phyloP scores from a whole-genome alignment of 129 eudicot species.

The Cynara cardunculus region DNA sequence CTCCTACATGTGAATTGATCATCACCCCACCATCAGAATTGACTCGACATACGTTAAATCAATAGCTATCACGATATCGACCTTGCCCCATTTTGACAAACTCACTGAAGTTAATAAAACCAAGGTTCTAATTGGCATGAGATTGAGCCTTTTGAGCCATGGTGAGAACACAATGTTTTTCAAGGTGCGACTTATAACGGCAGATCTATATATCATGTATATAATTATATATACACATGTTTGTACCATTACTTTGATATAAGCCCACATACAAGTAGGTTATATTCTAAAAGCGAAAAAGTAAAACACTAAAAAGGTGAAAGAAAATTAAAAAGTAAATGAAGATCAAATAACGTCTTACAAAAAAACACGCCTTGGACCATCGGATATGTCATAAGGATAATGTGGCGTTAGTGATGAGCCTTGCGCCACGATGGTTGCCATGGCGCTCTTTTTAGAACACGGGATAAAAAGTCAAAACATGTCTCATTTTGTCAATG shows the following conservation, averaged over 20 bases:
- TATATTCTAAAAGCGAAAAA: background rate
- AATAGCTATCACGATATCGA: background rate
- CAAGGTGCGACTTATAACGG: background rate
- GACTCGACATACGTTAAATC: slow-evolving; percentile 6
- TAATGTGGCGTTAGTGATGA: background rate
- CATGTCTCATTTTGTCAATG: background rate
- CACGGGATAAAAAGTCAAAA: background rate
- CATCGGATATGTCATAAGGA: background rate
- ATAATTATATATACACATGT: background rate
- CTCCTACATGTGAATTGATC: slow-evolving; percentile 12
- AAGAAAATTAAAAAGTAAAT: background rate
- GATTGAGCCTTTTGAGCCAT: too few species aligned
- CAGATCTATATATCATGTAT: background rate
- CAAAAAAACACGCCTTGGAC: background rate
- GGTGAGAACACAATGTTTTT: too few species aligned
- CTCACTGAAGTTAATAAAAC: background rate
- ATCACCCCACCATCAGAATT: slow-evolving; percentile 11
- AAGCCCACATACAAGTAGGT: background rate
- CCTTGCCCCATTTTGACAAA: background rate
- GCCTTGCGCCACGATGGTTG: too few species aligned
- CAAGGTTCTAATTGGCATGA: background rate
- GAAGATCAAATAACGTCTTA: background rate
- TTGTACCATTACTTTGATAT: background rate
- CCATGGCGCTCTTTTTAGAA: too few species aligned
- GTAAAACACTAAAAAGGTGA: background rate